Conservation (phyloP, 495 filamentous ascomycete species). For the Penicillium crystallinum region DNA sequence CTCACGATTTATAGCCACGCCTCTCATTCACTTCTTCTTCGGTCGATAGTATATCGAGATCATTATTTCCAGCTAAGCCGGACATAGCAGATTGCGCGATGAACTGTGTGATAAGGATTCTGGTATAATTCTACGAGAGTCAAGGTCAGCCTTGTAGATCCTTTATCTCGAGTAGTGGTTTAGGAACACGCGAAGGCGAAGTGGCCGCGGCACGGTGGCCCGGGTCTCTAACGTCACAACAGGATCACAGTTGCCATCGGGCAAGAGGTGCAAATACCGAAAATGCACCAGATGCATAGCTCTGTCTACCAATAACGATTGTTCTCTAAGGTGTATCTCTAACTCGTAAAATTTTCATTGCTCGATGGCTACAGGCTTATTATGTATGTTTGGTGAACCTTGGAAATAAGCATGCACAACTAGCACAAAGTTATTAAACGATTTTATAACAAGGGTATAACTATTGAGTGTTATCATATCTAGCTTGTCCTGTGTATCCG, state of each 20-base stretch:
- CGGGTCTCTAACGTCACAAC: not conserved
- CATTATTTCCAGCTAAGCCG: slow-evolving; percentile 7
- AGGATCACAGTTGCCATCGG: not conserved
- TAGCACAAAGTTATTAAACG: no score
- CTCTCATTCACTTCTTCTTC: slow-evolving; percentile 23
- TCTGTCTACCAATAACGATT: not conserved
- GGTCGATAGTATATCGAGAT: slow-evolving; percentile 8
- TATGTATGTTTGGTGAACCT: no score
- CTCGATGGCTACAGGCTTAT: no score
- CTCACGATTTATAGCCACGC: slow-evolving; percentile 24
- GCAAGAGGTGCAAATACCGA: not conserved
- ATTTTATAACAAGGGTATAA: not conserved
- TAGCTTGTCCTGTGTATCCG: not conserved
- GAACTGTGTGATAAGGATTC: not conserved
- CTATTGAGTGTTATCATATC: not conserved
- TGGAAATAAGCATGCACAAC: no score
- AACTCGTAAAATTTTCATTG: no score
- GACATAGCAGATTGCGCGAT: slow-evolving; percentile 9
- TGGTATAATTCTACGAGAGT: no score
- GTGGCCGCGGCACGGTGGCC: not conserved
- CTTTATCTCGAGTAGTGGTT: no score
- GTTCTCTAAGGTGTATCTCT: no score
- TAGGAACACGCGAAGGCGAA: not conserved
- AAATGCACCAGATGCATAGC: not conserved
- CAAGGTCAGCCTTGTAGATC: no score